These are phyloP conservation scores for Colletotrichum orbiculare DNA, from an alignment of 2,329 filamentous ascomycete species.

Conservation along the genomic window DNA sequence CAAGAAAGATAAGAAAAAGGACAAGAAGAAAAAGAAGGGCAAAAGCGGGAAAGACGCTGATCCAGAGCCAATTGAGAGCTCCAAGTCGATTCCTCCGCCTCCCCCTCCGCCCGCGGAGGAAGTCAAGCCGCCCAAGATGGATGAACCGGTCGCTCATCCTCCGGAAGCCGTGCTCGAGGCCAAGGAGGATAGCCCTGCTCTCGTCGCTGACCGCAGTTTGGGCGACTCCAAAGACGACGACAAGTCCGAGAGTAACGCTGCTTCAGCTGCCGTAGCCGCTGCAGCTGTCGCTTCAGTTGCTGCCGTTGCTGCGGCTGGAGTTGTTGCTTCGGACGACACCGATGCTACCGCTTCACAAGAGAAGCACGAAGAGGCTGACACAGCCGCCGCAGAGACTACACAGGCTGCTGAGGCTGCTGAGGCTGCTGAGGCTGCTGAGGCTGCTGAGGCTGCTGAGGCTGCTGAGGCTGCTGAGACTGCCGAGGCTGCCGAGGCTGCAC, in stretches of 20 bases:
- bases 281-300: conserved; percentile 6
- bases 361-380: not conserved
- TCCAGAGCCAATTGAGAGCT: conserved; percentile 11
- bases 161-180: conserved; percentile 6
- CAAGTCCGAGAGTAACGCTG: conserved; percentile 1
- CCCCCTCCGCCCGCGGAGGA: conserved; percentile 15
- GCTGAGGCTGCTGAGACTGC: not conserved
- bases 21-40: conserved; percentile 36
- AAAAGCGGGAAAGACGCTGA: conserved; percentile 33
- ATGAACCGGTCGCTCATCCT: conserved; percentile 11
- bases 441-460: not conserved
- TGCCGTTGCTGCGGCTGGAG: not conserved
- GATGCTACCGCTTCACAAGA: not conserved
- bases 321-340: not conserved
- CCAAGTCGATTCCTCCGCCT: conserved; percentile 7
- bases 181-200: conserved; percentile 12
- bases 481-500: not conserved
- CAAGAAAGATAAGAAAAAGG: conserved; percentile 37
- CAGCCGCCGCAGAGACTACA: not conserved
- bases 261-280: conserved; percentile 3
- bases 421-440: not conserved
- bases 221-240: conserved; percentile 8
- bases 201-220: not conserved
- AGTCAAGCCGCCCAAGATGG: conserved; percentile 22
- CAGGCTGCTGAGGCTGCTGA: not conserved